phyloP scores from a whole-genome alignment of 2,329 filamentous ascomycete genomes.

The Hortaea werneckii region DNA sequence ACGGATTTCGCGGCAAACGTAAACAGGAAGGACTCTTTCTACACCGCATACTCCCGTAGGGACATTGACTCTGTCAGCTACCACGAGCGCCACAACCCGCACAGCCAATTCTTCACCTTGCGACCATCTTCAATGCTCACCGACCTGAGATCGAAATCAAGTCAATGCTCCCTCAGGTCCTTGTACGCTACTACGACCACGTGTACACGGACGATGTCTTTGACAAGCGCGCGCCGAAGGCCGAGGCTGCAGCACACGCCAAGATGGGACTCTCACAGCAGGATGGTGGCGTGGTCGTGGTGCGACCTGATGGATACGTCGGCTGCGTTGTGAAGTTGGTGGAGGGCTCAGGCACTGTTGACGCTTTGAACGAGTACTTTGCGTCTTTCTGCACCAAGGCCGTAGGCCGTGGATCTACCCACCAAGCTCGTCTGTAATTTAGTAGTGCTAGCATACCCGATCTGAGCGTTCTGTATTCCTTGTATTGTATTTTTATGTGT shows the following conservation, averaged over 20 bases:
- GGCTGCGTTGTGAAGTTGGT: slow-evolving; percentile 63
- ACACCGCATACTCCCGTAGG: slow-evolving; percentile 51
- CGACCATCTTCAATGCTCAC: slow-evolving; percentile 60
- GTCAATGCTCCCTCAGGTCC: slow-evolving; percentile 56
- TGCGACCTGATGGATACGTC: slow-evolving; percentile 80
- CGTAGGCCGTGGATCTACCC: neutral
- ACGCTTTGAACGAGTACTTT: slow-evolving; percentile 81
- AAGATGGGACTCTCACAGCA: slow-evolving; percentile 75
- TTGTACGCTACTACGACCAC: slow-evolving; percentile 69
- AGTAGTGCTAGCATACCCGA: too few relatives aligned
- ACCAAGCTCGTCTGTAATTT: too few relatives aligned
- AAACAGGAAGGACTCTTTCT: slow-evolving; percentile 60
- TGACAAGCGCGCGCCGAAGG: slow-evolving; percentile 59
- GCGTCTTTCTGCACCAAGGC: slow-evolving; percentile 4
- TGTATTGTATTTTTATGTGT: too few relatives aligned
- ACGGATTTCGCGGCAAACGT: slow-evolving; percentile 59
- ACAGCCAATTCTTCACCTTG: slow-evolving; percentile 75
- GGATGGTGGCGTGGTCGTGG: slow-evolving; percentile 68
- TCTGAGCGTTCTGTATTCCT: too few relatives aligned
- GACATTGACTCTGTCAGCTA: slow-evolving; percentile 56
- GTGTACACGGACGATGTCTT: slow-evolving; percentile 78
- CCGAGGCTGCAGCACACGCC: slow-evolving; percentile 65
- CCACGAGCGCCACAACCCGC: slow-evolving; percentile 76
- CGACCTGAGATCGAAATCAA: slow-evolving; percentile 63
- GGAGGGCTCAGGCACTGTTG: slow-evolving; percentile 68